These are phyloP conservation scores for Dictyostelium citrinum DNA, from an alignment of 78 protist species.

Conservation along the genomic window DNA sequence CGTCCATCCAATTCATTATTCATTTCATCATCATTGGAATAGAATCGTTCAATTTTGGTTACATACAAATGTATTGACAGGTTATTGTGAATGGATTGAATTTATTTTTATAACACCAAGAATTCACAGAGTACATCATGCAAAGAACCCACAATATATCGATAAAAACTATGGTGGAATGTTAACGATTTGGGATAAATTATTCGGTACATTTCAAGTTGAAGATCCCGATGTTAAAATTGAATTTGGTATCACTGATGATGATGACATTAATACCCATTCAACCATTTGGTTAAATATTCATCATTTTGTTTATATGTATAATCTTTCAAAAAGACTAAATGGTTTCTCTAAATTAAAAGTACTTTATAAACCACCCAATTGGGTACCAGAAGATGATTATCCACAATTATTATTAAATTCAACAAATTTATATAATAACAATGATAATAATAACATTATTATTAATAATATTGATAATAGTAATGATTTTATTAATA, in stretches of 20 bases:
- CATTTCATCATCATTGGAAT: conserved; percentile 36
- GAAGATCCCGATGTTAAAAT: neutral
- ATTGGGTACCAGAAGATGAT: conserved; percentile 19
- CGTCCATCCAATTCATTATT: conserved; percentile 16
- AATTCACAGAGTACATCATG: neutral
- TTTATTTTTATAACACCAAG: neutral
- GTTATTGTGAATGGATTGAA: neutral
- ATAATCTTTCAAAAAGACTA: conserved; percentile 25
- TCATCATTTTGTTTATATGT: conserved; percentile 13
- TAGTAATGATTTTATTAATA: too few species aligned
- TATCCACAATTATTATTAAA: neutral
- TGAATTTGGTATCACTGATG: neutral
- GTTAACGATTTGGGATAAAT: conserved; percentile 13
- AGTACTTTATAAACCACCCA: conserved; percentile 30
- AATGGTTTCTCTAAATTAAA: conserved; percentile 20
- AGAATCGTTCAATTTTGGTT: conserved; percentile 16
- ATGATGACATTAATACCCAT: neutral
- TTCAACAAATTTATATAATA: too few species aligned
- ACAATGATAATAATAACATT: neutral
- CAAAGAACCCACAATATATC: conserved; percentile 1
- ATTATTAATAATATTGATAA: neutral
- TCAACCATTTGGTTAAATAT: neutral
- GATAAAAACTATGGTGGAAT: conserved; percentile 44
- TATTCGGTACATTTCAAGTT: neutral
- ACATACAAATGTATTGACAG: neutral